Conservation (phyloP, 208 protist species). For the Crithidia thermophila region DNA sequence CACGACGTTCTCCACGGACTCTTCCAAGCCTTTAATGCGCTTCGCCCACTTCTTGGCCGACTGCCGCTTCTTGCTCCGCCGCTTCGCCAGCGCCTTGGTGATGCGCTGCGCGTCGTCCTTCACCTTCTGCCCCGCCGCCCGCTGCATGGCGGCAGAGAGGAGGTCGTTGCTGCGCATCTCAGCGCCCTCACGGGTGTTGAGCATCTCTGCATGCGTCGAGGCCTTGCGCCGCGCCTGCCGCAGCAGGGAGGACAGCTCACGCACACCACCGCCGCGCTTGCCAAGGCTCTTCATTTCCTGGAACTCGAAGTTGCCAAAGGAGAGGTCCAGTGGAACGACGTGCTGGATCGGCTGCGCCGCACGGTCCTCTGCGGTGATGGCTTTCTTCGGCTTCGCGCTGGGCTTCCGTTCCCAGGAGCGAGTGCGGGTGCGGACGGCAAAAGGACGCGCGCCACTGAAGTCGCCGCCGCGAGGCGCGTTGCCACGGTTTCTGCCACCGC, state of each 20-base stretch:
- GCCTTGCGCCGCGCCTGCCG: constrained; percentile 47
- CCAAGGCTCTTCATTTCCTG: constrained; percentile 70
- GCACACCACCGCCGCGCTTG: constrained; percentile 75
- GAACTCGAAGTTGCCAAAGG: constrained; percentile 84
- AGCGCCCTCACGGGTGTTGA: constrained; percentile 39
- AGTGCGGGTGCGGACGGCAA: constrained; percentile 7
- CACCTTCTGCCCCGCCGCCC: constrained; percentile 62
- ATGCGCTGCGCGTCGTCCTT: constrained; percentile 76
- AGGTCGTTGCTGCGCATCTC: constrained; percentile 61
- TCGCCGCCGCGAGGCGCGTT: no score
- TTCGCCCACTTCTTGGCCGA: constrained; percentile 82
- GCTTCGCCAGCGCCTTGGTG: constrained; percentile 69
- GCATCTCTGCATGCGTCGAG: constrained; percentile 40
- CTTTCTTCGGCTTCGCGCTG: background rate
- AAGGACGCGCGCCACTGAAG: constrained; percentile 15
- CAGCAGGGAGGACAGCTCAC: constrained; percentile 66
- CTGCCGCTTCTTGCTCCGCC: constrained; percentile 77
- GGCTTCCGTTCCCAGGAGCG: constrained; percentile 27
- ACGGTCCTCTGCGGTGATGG: constrained; percentile 12
- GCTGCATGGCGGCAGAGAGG: constrained; percentile 59
- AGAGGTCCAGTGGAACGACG: constrained; percentile 63
- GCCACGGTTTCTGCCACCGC: constrained; percentile 1
- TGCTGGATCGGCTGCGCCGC: constrained; percentile 30
- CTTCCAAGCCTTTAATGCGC: constrained; percentile 56
- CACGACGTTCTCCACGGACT: constrained; percentile 77